Evolutionary conservation across 192 early-diverging fungal genomes (phyloP).

Genomic region (Chytriomyces confervae): DNA sequence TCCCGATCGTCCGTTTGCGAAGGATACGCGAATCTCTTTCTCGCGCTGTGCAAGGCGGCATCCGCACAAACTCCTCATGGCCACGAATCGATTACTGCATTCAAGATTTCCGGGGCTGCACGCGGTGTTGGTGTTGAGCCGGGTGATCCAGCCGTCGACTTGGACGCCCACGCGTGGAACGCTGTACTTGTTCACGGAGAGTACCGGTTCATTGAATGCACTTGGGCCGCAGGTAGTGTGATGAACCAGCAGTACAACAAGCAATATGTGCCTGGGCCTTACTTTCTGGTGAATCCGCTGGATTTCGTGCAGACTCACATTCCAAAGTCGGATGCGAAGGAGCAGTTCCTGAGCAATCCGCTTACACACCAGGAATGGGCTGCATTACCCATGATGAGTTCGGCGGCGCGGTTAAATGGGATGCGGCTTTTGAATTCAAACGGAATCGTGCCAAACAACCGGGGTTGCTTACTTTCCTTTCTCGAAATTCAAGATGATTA

Average conservation of each 20-base stretch:
- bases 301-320: slow-evolving; percentile 12
- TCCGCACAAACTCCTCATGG: neutral
- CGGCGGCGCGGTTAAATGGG: neutral
- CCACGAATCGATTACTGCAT: neutral
- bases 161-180: slow-evolving; percentile 26
- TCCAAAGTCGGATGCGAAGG: neutral
- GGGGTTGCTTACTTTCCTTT: neutral
- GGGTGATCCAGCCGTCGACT: slow-evolving; percentile 7
- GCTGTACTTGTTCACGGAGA: slow-evolving; percentile 17
- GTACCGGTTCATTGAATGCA: slow-evolving; percentile 34
- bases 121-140: slow-evolving; percentile 19
- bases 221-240: slow-evolving; percentile 24
- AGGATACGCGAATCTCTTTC: slow-evolving; percentile 34
- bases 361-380: neutral
- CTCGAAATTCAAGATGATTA: slow-evolving; percentile 13
- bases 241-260: neutral
- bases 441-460: neutral
- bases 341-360: neutral
- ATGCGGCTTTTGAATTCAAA: neutral
- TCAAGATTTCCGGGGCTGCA: slow-evolving; percentile 22
- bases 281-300: slow-evolving; percentile 13
- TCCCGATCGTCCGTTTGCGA: slow-evolving; percentile 25
- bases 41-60: slow-evolving; percentile 2
- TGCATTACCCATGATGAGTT: neutral
- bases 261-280: slow-evolving; percentile 7